Conservation (phyloP, 2,329 filamentous ascomycete species). For the Aspergillus sp. region DNA sequence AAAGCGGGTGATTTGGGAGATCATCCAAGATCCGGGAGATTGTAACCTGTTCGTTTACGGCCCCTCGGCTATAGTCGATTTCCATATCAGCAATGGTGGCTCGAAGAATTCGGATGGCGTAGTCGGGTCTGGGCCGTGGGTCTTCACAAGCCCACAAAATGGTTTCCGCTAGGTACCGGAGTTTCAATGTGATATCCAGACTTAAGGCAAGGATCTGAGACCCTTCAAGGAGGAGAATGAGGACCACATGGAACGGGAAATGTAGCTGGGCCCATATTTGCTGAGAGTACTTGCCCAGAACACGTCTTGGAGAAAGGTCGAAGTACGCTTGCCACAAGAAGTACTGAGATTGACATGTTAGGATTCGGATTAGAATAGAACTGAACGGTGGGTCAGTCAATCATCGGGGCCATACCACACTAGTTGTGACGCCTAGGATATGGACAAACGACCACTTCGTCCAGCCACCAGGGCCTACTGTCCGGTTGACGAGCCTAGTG, state of each 20-base stretch:
- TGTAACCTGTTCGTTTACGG: constrained; percentile 33
- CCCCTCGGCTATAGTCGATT: constrained; percentile 39
- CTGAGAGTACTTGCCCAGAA: constrained; percentile 58
- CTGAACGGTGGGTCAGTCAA: background rate
- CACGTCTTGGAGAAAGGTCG: constrained; percentile 54
- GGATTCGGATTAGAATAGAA: background rate
- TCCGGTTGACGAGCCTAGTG: constrained; percentile 57
- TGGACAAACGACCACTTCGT: constrained; percentile 43
- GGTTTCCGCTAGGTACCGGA: constrained; percentile 41
- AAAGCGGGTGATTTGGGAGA: constrained; percentile 33
- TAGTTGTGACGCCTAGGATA: constrained; percentile 40
- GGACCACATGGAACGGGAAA: constrained; percentile 64
- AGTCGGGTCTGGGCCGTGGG: constrained; percentile 29
- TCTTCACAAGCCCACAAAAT: constrained; percentile 44
- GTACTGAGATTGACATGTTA: constrained; percentile 34
- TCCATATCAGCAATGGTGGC: constrained; percentile 44
- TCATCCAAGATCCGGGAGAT: constrained; percentile 36
- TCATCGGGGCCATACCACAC: constrained; percentile 33
- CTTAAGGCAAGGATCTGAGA: constrained; percentile 59
- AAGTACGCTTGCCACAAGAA: constrained; percentile 67
- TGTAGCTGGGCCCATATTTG: constrained; percentile 56
- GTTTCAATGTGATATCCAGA: constrained; percentile 46
- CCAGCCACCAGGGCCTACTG: constrained; percentile 42
- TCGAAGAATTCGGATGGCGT: constrained; percentile 36
- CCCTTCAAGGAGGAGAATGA: constrained; percentile 66